Conservation (phyloP, 805 yeast genomes). For the Teunomyces tritomae region DNA sequence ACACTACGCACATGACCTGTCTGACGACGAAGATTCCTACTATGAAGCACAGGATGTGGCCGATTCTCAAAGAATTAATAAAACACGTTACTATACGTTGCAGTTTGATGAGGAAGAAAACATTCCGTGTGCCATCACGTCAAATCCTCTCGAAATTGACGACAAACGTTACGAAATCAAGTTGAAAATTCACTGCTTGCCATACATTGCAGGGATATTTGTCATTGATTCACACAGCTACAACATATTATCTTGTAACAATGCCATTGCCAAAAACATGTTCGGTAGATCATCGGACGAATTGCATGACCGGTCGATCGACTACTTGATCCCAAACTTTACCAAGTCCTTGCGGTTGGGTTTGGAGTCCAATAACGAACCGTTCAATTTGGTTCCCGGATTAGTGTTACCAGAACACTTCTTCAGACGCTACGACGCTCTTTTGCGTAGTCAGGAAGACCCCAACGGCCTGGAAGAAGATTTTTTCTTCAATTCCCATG, state of each 20-base stretch:
- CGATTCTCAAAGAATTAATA: slow-evolving; percentile 43
- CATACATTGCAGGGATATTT: slow-evolving; percentile 85
- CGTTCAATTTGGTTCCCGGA: slow-evolving; percentile 48
- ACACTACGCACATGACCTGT: slow-evolving; percentile 6
- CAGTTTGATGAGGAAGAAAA: slow-evolving; percentile 41
- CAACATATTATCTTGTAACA: slow-evolving; percentile 68
- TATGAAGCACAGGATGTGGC: slow-evolving; percentile 19
- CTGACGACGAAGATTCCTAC: slow-evolving; percentile 11
- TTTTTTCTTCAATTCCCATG: slow-evolving; percentile 59
- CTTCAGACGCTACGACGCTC: slow-evolving; percentile 67
- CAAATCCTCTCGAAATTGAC: slow-evolving; percentile 53
- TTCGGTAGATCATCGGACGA: slow-evolving; percentile 65
- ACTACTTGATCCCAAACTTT: slow-evolving; percentile 63
- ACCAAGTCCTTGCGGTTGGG: slow-evolving; percentile 44
- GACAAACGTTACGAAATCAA: slow-evolving; percentile 44
- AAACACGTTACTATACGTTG: slow-evolving; percentile 60
- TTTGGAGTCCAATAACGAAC: slow-evolving; percentile 21
- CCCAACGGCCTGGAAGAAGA: slow-evolving; percentile 39
- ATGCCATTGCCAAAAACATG: slow-evolving; percentile 72
- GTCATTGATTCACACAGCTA: slow-evolving; percentile 54
- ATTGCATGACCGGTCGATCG: slow-evolving; percentile 41
- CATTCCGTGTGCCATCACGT: slow-evolving; percentile 73
- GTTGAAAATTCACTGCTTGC: slow-evolving; percentile 70
- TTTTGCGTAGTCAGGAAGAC: slow-evolving; percentile 19
- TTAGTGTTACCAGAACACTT: slow-evolving; percentile 88